Conservation (phyloP, 2,329 filamentous ascomycete genomes). For the Nannizzia gypsea region DNA sequence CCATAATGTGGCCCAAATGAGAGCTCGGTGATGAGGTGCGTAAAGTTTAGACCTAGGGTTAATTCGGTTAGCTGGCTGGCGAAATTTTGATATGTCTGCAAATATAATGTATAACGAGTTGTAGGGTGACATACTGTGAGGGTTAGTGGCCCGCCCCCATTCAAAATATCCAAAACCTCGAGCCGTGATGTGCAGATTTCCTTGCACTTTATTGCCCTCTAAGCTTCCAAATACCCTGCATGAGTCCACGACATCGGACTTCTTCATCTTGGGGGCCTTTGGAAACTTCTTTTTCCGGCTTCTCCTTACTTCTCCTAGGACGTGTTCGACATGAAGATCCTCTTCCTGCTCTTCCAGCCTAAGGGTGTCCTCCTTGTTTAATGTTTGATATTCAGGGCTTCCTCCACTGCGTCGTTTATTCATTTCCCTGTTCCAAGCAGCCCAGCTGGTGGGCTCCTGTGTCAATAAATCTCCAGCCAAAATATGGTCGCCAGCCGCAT, state of each 20-base stretch:
- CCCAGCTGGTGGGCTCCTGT: constrained; percentile 69
- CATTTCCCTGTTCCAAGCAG: constrained; percentile 63
- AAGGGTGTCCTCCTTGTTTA: constrained; percentile 52
- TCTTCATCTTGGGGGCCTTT: constrained; percentile 59
- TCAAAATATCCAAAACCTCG: constrained; percentile 89
- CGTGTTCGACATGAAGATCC: constrained; percentile 85
- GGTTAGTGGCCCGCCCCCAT: constrained; percentile 67
- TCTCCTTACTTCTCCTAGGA: constrained; percentile 59
- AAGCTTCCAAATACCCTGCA: constrained; percentile 84
- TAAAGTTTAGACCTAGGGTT: constrained; percentile 79
- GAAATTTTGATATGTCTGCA: neutral
- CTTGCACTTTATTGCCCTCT: constrained; percentile 92
- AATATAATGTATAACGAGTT: neutral
- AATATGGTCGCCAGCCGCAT: constrained; percentile 84
- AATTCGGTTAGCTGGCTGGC: constrained; percentile 5
- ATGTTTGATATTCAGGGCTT: constrained; percentile 44
- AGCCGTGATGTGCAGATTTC: constrained; percentile 95
- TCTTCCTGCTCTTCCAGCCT: constrained; percentile 39
- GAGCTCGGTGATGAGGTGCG: constrained; percentile 87
- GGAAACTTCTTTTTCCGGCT: constrained; percentile 54
- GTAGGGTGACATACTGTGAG: constrained; percentile 46
- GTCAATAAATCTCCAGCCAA: constrained; percentile 63
- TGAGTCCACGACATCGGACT: constrained; percentile 51
- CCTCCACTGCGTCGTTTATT: constrained; percentile 47
- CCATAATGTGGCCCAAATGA: constrained; percentile 97